Evolutionary conservation across 2,329 filamentous ascomycete genomes (phyloP), one percentile per base, ranked within the genome.

Genomic region (Pseudocercospora ulei): DNA sequence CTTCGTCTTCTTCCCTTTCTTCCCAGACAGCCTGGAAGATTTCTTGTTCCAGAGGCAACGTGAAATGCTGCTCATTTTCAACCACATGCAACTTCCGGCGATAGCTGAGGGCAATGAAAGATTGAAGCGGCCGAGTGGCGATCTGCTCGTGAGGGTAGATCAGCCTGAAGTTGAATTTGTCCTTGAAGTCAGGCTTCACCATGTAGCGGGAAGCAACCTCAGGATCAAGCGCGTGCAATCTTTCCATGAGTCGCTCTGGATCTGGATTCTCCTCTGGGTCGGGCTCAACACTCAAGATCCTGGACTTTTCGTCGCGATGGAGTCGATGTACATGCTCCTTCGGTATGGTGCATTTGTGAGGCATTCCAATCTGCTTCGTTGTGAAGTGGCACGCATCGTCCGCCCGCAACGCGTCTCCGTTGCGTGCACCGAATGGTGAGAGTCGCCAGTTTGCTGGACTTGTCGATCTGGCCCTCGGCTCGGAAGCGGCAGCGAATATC

Each of bases 91-190:
- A 41, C 45, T 61, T 62, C 43, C 63, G 60, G 40, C 63, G 60
- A 45, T 67, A 67, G 50, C 64, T 66, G 31, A 67, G 45, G 3
- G 65, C 63, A 24, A 66, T 62, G 44, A 62, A 66, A 3, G 61
- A 58, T n/a, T 61, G 60, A 20, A 62, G 57, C 25, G 51, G 54
- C 4, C 44, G 48, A 7, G 49, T 53, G 4, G 56, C 48, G 18
- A 58, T 41, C 16, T 62, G 58, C 35, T 56, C 57, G 43, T 53
- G 38, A 13, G 43, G 46, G 41, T 56, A 56, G 18, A 67, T 61
- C 13, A 67, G 53, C 23, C 62, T 53, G 44, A 67, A 64, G 7
- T 47, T 50, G 43, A 59, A 59, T 3, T 40, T 25, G 24, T 39
- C 47, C 19, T 49, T 56, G 39, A 52, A 55, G 39, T 59, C 55